These are phyloP conservation scores for Aspergillus sp. DNA, from an alignment of 2,329 filamentous ascomycete species.

Conservation along the genomic window DNA sequence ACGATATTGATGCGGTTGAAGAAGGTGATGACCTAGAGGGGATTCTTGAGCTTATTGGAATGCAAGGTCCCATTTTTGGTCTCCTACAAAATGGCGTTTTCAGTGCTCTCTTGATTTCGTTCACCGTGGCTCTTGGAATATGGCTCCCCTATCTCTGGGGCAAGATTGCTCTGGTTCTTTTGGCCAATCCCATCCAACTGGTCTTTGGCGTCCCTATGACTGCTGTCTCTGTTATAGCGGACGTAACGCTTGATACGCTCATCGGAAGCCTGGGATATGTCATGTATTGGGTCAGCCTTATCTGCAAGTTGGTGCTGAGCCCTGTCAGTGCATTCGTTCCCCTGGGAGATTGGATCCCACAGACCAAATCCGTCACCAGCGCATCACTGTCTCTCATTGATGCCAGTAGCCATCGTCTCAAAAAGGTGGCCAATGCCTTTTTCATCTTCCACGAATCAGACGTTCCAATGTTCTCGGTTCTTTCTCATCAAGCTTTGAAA, in stretches of 20 bases:
- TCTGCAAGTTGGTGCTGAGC: conserved; percentile 27
- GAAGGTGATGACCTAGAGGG: conserved; percentile 94
- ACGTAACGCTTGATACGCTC: conserved; percentile 70
- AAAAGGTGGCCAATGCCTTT: conserved; percentile 32
- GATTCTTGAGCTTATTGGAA: conserved; percentile 90
- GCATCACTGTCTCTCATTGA: conserved; percentile 39
- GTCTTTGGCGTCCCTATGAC: conserved; percentile 65
- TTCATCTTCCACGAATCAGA: conserved; percentile 51
- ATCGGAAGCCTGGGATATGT: conserved; percentile 59
- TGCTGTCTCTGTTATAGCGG: conserved; percentile 68
- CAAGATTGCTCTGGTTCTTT: conserved; percentile 72
- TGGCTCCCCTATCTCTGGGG: conserved; percentile 92
- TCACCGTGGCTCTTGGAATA: conserved; percentile 79
- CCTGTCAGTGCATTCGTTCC: conserved; percentile 32
- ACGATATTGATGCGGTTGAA: conserved; percentile 52
- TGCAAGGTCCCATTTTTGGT: conserved; percentile 86
- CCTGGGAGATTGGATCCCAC: conserved; percentile 29
- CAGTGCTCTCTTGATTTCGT: conserved; percentile 81
- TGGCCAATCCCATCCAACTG: conserved; percentile 71
- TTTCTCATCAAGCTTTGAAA: conserved; percentile 67
- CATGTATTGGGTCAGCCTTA: conserved; percentile 35
- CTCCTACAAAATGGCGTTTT: conserved; percentile 94
- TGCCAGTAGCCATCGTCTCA: conserved; percentile 35
- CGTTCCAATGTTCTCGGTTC: conserved; percentile 70
- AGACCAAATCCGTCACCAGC: conserved; percentile 31